phyloP scores from a whole-genome alignment of 1,284 basidiomycete species.

The Sutorius eximius region DNA sequence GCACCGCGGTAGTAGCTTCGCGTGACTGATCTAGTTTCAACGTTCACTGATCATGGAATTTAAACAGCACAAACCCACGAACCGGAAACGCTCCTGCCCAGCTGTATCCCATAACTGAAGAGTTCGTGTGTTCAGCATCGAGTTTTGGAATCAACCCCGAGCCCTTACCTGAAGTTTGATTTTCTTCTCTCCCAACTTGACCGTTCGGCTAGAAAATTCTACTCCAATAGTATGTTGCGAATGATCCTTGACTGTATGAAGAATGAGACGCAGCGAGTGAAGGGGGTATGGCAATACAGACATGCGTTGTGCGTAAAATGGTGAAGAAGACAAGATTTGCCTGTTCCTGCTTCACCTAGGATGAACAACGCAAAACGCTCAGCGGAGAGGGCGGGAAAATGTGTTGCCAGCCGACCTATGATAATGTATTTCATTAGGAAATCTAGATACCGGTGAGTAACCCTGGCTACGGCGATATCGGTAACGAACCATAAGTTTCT shows the following conservation, averaged over 20 bases:
- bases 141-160: background rate
- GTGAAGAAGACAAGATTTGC: conserved; percentile 94
- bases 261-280: conserved; percentile 8
- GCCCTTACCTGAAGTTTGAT: conserved; percentile 86
- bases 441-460: conserved; percentile 52
- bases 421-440: conserved; percentile 98
- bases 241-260: conserved; percentile 82
- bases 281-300: conserved; percentile 46
- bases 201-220: conserved; percentile 88
- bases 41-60: conserved; percentile 10
- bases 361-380: conserved; percentile 1
- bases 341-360: conserved; percentile 91
- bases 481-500: conserved; percentile 82
- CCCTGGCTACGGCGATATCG: background rate
- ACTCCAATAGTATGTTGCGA: conserved; percentile 98
- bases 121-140: conserved; percentile 15
- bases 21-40: conserved; percentile 78
- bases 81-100: conserved; percentile 92
- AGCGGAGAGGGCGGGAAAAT: conserved; percentile 2
- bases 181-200: conserved; percentile 87
- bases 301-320: conserved; percentile 95
- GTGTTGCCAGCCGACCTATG: conserved; percentile 61
- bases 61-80: conserved; percentile 23
- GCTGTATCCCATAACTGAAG: conserved; percentile 94
- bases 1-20: conserved; percentile 96